Percentiles rank a stretch among this genome's conserved stretches.
Conservation (phyloP, 345 rosid species). For the Hibiscus mutabilis region DNA sequence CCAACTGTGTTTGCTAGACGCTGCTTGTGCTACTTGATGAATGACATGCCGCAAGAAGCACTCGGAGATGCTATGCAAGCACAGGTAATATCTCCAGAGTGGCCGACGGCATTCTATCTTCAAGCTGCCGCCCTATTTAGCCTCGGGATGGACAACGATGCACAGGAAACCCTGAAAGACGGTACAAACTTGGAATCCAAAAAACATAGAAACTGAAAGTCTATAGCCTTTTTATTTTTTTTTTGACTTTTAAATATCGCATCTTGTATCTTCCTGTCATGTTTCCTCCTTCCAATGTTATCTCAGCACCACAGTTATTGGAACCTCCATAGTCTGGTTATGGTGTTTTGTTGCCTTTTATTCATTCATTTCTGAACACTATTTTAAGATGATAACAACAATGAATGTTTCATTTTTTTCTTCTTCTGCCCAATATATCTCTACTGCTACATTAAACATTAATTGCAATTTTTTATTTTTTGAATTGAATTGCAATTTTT, state of each 20-base stretch:
- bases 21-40: conserved; percentile 62
- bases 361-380: neutral
- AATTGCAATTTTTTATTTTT: too few relatives aligned
- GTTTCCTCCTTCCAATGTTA: conserved; percentile 17
- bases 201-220: conserved; percentile 51
- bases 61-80: conserved; percentile 87
- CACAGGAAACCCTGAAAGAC: conserved; percentile 71
- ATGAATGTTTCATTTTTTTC: neutral
- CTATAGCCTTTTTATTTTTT: conserved; percentile 23
- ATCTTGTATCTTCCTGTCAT: conserved; percentile 16
- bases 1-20: conserved; percentile 79
- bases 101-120: conserved; percentile 77
- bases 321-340: conserved; percentile 12
- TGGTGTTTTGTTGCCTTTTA: conserved; percentile 7
- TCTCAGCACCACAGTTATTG: conserved; percentile 20
- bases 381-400: neutral
- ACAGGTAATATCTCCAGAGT: conserved; percentile 69
- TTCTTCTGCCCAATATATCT: too few relatives aligned
- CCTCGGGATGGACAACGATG: conserved; percentile 78
- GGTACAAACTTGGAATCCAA: conserved; percentile 67
- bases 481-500: too few relatives aligned
- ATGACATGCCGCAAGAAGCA: conserved; percentile 70
- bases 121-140: conserved; percentile 80
- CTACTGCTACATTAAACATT: too few relatives aligned
- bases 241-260: conserved; percentile 19